Evolutionary conservation across 2,329 filamentous ascomycete genomes (phyloP), one percentile per base, ranked within the genome.

Genomic region (Cucurbitaria berberidis): DNA sequence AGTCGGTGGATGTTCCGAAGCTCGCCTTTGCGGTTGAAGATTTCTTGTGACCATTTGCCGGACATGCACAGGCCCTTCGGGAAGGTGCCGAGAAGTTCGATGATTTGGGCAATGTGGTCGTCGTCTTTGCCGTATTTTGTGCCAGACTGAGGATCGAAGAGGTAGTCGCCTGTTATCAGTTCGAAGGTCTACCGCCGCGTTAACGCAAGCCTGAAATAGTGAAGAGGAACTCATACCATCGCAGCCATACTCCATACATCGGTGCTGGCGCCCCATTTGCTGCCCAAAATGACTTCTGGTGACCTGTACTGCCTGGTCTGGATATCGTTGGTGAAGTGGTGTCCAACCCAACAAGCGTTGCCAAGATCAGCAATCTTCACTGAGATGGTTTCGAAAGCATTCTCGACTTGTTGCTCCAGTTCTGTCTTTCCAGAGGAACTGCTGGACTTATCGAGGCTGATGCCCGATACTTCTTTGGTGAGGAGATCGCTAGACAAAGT

Each of bases 191-290:
- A 13, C n/a, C 13, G 8, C 11, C 39, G 21, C 34, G 50, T 64
- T 57, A 72, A 61, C 36, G 47, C 2, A 21, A 34, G 39, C 7
- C 32, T 22, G 18, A 24, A 19, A 7, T 18, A 16, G 10, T 3
- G 1, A 24, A 5, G 15, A 6, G 10, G 7, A 86, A 68, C 22
- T 72, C 86, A 68, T 83, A 98, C 95, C 95, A 99, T 99, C 64
- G 90, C 90, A 53, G 95, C 93, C 95, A 99, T 99, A 78, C 93
- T 98, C 95, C 95, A 99, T 7, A 98, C 90, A 77, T 99, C 95
- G 1, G 95, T 98, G 73, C 93, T 98, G n/a, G 95, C 95, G 63
- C 95, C 95, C 95, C 95, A 99, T 80, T 98, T 98, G 3, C 92
- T 87, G 34, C 95, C 95, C 18, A 99, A 81, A 55, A 99, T 98